Base-by-base conservation (phyloP, 2,329 filamentous ascomycete species). In the Botryotinia narcissicola region DNA sequence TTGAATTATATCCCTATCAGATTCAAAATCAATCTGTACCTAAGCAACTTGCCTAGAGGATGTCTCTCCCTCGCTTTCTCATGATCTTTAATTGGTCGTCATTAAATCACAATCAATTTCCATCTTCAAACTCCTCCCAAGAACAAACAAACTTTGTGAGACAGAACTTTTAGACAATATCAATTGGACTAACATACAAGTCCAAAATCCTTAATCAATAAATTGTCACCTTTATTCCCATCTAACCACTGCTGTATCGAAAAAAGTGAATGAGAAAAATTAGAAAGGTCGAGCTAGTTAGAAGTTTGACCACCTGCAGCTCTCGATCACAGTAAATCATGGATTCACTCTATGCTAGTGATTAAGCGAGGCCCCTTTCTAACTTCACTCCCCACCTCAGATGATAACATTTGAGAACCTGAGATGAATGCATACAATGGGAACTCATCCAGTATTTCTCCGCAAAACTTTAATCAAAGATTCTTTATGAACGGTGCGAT, bases 281-380 rank as follows among this genome's bases (percentile, higher is more conserved):
- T 4, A 16, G 4, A 35, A 48, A 20, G 6, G 25, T 3, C 25
- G 4, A 46, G 29, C 16, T 7, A 44, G 4, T 9, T 22, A 22
- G 4, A 42, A 14, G n/a, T 42, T 42, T n/a, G 0, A 42, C 2
- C 8, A 40, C 5, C 32, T 35, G 32, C 32, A 35, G 32, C 32
- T 35, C 25, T 42, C 2, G 18, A 64, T 32, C 12, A 48, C 16
- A 9, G 9, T 25, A 8, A 25, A 66, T 48, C 22, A 14, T 25
- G 10, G 22, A 35, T 66, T 35, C 42, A 66, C 29, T 18, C 10
- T 10, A 48, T 29, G 6, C 29, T 25, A 48, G 42, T 48, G 62
- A 48, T 66, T 66, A 66, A 57, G 62, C 62, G 62, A 66, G 42
- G 7, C 62, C 62, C 62, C 42, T 66, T 48, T 48, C 42, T 35